Evolutionary conservation across 140 eudicot species (phyloP).

Genomic region (Senecio squalidus): DNA sequence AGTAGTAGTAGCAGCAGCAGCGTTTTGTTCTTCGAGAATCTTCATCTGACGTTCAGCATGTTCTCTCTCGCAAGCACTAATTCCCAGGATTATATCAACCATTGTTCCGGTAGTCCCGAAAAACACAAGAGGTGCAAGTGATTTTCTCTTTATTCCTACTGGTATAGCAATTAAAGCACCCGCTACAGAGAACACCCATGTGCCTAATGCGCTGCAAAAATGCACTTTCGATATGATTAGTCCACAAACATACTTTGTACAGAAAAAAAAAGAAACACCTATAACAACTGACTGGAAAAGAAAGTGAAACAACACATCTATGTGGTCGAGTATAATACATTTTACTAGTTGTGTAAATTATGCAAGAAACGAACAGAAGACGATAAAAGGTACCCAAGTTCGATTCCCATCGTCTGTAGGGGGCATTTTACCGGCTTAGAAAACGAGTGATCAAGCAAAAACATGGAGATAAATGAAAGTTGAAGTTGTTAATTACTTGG

Average conservation of each 20-base stretch:
- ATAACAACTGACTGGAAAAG: too few relatives aligned
- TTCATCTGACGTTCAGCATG: conserved; percentile 94
- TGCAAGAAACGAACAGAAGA: too few relatives aligned
- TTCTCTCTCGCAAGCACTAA: conserved; percentile 86
- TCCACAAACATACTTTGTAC: not conserved
- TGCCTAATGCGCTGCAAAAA: conserved; percentile 79
- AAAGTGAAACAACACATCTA: too few relatives aligned
- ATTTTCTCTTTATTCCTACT: conserved; percentile 83
- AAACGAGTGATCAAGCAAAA: too few relatives aligned
- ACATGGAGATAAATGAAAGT: not conserved
- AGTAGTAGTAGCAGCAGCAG: conserved; percentile 34
- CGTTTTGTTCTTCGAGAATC: conserved; percentile 65
- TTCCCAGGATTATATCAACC: conserved; percentile 96
- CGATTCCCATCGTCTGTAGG: too few relatives aligned
- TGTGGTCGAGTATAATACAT: too few relatives aligned
- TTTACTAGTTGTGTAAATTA: too few relatives aligned
- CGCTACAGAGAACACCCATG: conserved; percentile 93
- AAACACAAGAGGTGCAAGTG: conserved; percentile 91
- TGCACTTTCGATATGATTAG: not conserved
- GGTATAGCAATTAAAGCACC: conserved; percentile 97
- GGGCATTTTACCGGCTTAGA: too few relatives aligned
- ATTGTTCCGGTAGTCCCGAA: conserved; percentile 98
- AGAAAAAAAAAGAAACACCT: too few relatives aligned
- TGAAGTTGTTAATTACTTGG: conserved; percentile 42
- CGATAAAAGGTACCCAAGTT: too few relatives aligned